Evolutionary conservation across 768 basidiomycete genomes (phyloP), one percentile per base, ranked within the genome.

Genomic region (Hericium coralloides): DNA sequence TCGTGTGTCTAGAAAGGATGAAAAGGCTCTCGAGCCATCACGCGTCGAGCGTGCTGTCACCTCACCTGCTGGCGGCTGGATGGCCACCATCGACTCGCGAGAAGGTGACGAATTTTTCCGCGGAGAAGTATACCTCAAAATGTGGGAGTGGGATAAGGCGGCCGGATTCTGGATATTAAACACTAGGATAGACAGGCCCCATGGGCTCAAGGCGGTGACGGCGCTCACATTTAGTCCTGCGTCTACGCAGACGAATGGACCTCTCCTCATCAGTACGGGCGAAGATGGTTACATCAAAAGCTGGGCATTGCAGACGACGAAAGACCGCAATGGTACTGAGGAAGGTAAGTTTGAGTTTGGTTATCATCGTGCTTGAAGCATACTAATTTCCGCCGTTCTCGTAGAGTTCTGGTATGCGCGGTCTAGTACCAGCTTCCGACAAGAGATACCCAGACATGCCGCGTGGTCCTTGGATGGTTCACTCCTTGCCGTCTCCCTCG

Each of bases 381-480:
- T 18, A 37, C 18, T 2, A 8, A 39, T 15, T 39, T 25, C 53
- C 52, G 36, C 56, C 4, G 36, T 53, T 14, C 59, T 25, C 6
- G 22, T 60, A 87, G 88, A 77, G 41, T 87, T 82, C 50, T 98
- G 94, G 95, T 77, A 84, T n/a, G 76, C 81, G 48, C 84, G 87
- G 52, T 87, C 92, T 2, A 80, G 83, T 2, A 78, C 90, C 62
- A 73, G 69, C 43, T 89, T 88, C 66, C 88, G 85, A 47, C 74
- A 76, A n/a, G 79, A 84, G 65, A 71, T 75, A 52, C 89, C 93
- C 36, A 76, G 75, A 54, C 76, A 83, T 60, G 74, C 80, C 0
- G 78, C 83, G 1, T 97, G 93, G 84, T 91, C 95, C 6, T 78
- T 76, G 4, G 97, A 99, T 68, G 87, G 83, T 9, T 94, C 94